Evolutionary conservation across 2,329 filamentous ascomycete species (phyloP), one percentile per base, ranked within the genome.

Genomic region (Colletotrichum gloeosporioides): DNA sequence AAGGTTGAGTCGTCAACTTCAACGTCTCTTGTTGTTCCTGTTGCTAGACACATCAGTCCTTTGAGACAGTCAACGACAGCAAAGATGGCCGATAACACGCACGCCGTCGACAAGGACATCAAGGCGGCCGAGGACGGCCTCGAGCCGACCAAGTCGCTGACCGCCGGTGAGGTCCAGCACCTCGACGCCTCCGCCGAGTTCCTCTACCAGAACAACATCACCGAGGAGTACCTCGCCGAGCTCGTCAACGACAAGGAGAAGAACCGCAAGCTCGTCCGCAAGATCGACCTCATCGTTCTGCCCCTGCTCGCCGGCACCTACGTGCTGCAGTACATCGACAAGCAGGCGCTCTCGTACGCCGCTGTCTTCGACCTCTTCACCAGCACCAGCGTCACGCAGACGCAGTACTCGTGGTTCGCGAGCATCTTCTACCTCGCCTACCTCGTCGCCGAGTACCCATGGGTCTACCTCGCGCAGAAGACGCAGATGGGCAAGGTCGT

Each of bases 401-500:
- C 83, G 2, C 82, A 90, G 68, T 92, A 91, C 76, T 86, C 85
- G 63, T 91, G 89, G 89, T 85, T 90, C n/a, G 87, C 88, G 2
- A 88, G 86, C 27, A 88, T 91, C 6, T 91, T 91, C 79, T 91
- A 91, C 76, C 84, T 91, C n/a, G 89, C 82, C 10, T 87, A 86
- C 62, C 80, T 89, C 4, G 79, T 84, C 1, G 86, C 86, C 2
- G 87, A 89, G 65, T 85, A 85, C 25, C 84, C 84, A 0, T 84
- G 82, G 82, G 76, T 81, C 31, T 83, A 80, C 66, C 78, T 85
- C 1, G 83, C 82, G 0, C 84, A 86, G 68, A 82, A 83, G 70
- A 83, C 82, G 3, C 79, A 77, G 4, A 84, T 85, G 82, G 83
- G 79, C 25, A 84, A 84, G 75, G 82, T 86, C 4, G 81, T 85